Evolutionary conservation across 768 basidiomycete species (phyloP), one percentile per base, ranked within the genome.

Genomic region (Calvatia gigantea): DNA sequence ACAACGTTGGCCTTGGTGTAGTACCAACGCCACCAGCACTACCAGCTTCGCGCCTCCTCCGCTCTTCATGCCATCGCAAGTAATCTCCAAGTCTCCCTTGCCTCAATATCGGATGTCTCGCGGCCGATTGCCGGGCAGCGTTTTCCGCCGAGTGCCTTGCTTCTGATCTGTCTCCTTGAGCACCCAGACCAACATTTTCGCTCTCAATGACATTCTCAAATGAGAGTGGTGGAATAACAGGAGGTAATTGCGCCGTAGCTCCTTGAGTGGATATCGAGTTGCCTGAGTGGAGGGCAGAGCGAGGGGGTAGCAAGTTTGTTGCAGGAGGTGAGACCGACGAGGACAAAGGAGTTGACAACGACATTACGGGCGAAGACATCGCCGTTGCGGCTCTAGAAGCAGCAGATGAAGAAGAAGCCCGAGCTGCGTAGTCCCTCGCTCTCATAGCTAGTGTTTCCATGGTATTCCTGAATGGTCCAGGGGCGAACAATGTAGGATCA

Each of bases 381-480:
- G 54, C 19, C 17, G 58, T 48, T 5, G 41, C 27, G 52, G 60
- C 47, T 21, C 42, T 52, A 39, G 46, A 19, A 4, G 45, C 25
- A 6, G 45, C 28, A 23, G 43, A 42, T 38, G 63, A 54, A 28
- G 56, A 56, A 27, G 58, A 38, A 11, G 35, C 14, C 43, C 37
- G 58, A 29, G 53, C 57, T 54, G 54, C 35, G 29, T 37, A 17
- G 32, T 56, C 39, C 14, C 56, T 48, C 52, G 56, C 31, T 64
- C 64, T 41, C 59, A 17, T 56, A 4, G 65, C 63, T 3, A 67
- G 51, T 33, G 75, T 69, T 51, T 75, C 73, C 56, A 82, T 67
- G 2, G 80, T 79, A 47, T 75, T 75, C 25, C 78, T 65, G 67
- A 80, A 80, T 1, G 76, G 75, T 3, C 80, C 79, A 41, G 78